Evolutionary conservation across 2,329 filamentous ascomycete genomes (phyloP), one percentile per base, ranked within the genome.

Genomic region (Paraphaeosphaeria minitans): DNA sequence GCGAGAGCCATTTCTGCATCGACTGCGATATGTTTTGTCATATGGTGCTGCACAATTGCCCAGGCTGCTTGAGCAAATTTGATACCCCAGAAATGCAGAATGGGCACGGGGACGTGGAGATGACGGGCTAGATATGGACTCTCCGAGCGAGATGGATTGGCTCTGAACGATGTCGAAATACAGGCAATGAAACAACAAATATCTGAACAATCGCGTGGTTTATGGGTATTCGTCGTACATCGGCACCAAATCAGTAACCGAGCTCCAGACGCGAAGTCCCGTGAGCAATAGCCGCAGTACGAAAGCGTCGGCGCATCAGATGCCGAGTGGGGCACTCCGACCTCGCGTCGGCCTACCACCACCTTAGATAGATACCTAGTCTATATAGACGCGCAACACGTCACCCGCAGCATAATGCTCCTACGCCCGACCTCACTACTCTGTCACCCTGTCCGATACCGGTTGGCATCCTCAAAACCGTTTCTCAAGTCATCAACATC

Each of bases 11-110:
- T 78, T 99, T 98, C 75, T 99, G 95, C 81, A 96, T 99, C 65
- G 95, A 99, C 75, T 99, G 95, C 76, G 95, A 99, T 76, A 87
- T 97, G 24, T 97, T 95, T 79, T 90, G 92, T 24, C 95, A 99
- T 75, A 93, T 97, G 79, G 87, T 96, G 13, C 85, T 97, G 53
- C 94, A 99, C 75, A 98, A 98, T 77, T 99, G 95, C 71, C 93
- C 95, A 0, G 94, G 94, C 0, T 99, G 95, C 75, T 89, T 88
- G 68, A 80, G 80, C 51, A 58, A 66, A 35, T 46, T 71, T 43
- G 71, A 72, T 52, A 61, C 65, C 16, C 55, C 55, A 1, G 53
- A 58, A 16, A 58, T 52, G 19, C 62, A 50, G 2, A 55, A 58
- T 46, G 53, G 56, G 13, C 66, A 71, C 52, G 68, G 66, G n/a